These are phyloP conservation scores for Diplogelasinospora grovesii DNA, from an alignment of 495 filamentous ascomycete genomes.

Conservation along the genomic window DNA sequence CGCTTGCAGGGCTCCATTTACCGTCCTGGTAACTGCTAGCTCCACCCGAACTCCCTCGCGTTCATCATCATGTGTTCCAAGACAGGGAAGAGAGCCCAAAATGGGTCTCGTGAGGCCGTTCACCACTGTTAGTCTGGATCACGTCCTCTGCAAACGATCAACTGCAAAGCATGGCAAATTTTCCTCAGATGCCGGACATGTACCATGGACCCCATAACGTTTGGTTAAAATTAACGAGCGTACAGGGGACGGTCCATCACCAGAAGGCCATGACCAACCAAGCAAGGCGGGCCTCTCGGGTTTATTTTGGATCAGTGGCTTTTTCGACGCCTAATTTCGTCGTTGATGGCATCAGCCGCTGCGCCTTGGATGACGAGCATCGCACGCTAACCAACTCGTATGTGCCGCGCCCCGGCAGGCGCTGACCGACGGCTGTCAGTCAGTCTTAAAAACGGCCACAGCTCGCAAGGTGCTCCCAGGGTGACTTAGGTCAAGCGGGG, in stretches of 20 bases:
- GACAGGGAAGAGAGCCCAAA: neutral
- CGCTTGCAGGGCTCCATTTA: neutral
- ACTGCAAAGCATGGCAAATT: neutral
- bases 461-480: neutral
- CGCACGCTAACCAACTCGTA: constrained; percentile 6
- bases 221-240: neutral
- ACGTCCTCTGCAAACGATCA: too few species aligned
- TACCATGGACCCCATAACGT: too few species aligned
- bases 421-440: neutral
- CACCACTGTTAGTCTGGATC: too few species aligned
- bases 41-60: neutral
- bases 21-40: neutral
- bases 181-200: neutral
- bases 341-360: constrained; percentile 18
- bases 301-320: constrained; percentile 18
- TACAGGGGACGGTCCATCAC: neutral
- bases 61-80: neutral
- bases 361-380: constrained; percentile 16
- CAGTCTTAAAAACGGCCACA: too few species aligned
- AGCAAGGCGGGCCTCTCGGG: constrained; percentile 9
- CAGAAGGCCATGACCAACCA: too few species aligned
- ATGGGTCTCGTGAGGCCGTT: too few species aligned
- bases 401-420: constrained; percentile 1
- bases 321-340: constrained; percentile 9
- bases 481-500: too few species aligned